A percentile compares a stretch with the other conserved stretches of the same genome.
Conservation (phyloP, 768 basidiomycete species). For the Xerocomus potaroensis region DNA sequence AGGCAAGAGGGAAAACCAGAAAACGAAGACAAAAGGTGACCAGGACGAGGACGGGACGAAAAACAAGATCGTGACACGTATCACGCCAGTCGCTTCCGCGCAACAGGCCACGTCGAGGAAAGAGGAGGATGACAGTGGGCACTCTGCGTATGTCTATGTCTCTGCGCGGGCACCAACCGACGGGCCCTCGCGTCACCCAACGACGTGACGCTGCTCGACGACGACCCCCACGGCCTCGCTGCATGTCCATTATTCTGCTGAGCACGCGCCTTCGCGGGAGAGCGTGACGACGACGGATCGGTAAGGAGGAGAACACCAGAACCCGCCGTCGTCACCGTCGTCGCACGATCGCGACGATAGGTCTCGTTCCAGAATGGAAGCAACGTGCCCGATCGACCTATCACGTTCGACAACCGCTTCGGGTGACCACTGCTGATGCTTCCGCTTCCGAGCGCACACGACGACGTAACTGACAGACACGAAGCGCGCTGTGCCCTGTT, state of each 20-base stretch:
- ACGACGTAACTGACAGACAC: neutral
- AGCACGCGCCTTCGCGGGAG: neutral
- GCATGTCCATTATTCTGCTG: neutral
- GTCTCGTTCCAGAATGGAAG: constrained; percentile 18
- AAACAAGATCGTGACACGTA: neutral
- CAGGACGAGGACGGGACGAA: neutral
- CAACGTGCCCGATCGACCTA: constrained; percentile 4
- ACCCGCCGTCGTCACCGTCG: constrained; percentile 3
- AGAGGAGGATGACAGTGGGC: neutral
- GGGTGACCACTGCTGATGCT: neutral
- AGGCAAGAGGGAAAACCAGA: no score
- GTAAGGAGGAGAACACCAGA: neutral
- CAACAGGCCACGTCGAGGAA: neutral
- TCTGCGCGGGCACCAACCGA: constrained; percentile 3
- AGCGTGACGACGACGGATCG: neutral
- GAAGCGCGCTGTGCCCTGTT: constrained; percentile 13
- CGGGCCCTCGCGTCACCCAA: constrained; percentile 3
- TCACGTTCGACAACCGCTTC: constrained; percentile 9
- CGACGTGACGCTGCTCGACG: no score
- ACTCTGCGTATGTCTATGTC: constrained; percentile 6
- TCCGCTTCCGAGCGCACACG: constrained; percentile 6
- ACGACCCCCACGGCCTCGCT: neutral
- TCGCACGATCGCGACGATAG: neutral
- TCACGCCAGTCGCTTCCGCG: constrained; percentile 8
- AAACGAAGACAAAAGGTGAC: neutral